Conservation (phyloP, 2,329 filamentous ascomycete species). For the Fusarium pseudoanthophilum region DNA sequence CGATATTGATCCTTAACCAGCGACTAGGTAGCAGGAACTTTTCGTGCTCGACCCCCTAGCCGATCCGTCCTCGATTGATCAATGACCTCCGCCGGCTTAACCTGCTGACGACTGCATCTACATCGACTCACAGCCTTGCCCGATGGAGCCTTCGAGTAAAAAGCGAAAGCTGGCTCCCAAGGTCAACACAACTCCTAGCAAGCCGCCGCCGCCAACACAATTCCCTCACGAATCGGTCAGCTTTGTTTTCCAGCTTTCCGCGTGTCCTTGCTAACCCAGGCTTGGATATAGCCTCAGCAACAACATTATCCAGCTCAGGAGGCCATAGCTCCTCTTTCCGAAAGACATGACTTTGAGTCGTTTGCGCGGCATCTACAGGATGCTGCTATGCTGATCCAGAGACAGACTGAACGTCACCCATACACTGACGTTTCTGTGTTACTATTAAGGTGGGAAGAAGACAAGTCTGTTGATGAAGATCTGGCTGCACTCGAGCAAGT, state of each 20-base stretch:
- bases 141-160: constrained; percentile 57
- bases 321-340: constrained; percentile 52
- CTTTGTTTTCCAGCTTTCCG: constrained; percentile 36
- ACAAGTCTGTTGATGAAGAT: constrained; percentile 64
- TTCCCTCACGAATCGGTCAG: constrained; percentile 52
- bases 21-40: constrained; percentile 13
- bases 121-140: constrained; percentile 20
- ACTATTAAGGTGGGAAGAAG: constrained; percentile 71
- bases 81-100: constrained; percentile 37
- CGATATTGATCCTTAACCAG: constrained; percentile 8
- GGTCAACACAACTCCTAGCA: constrained; percentile 48
- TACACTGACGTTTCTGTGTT: constrained; percentile 70
- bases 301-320: constrained; percentile 54
- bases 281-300: constrained; percentile 44
- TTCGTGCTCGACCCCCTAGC: background rate
- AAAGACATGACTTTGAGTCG: constrained; percentile 72
- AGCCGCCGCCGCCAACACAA: constrained; percentile 47
- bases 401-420: constrained; percentile 67
- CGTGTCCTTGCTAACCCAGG: constrained; percentile 36
- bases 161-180: constrained; percentile 59
- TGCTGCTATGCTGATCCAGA: constrained; percentile 74
- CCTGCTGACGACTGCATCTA: constrained; percentile 35
- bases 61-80: constrained; percentile 31
- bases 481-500: constrained; percentile 66
- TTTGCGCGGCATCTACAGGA: constrained; percentile 75